These are phyloP conservation scores for Vicia villosa DNA, from an alignment of 306 rosid species.

Conservation along the genomic window DNA sequence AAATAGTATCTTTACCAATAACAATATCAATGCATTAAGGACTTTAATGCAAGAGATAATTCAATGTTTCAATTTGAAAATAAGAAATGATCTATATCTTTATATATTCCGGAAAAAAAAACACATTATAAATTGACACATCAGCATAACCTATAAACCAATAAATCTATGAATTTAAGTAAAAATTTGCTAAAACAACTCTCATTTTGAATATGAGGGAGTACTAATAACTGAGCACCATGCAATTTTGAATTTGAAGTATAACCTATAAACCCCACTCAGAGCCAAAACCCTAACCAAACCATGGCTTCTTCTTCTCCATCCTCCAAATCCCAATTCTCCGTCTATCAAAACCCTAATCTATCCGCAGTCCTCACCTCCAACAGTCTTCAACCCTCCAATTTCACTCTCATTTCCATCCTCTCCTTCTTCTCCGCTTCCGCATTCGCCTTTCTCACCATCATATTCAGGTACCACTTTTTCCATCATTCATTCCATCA, in stretches of 20 bases:
- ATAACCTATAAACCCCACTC: background rate
- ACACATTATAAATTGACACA: too few species aligned
- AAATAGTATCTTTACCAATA: too few species aligned
- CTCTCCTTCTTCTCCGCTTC: slow-evolving; percentile 67
- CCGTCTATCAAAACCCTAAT: slow-evolving; percentile 73
- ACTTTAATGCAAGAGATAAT: too few species aligned
- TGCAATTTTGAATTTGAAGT: background rate
- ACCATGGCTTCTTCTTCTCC: slow-evolving; percentile 41
- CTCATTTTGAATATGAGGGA: too few species aligned
- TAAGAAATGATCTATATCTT: too few species aligned
- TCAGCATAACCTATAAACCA: too few species aligned
- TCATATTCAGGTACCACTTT: slow-evolving; percentile 55
- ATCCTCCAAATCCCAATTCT: slow-evolving; percentile 66
- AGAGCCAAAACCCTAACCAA: slow-evolving; percentile 35
- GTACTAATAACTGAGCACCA: too few species aligned
- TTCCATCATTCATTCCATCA: background rate
- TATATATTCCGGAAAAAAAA: too few species aligned
- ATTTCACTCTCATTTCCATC: slow-evolving; percentile 54
- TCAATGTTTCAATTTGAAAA: too few species aligned
- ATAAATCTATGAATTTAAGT: too few species aligned
- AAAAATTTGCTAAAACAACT: too few species aligned
- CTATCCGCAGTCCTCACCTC: slow-evolving; percentile 81
- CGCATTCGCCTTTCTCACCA: slow-evolving; percentile 60
- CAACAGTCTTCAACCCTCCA: slow-evolving; percentile 76
- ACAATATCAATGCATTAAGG: too few species aligned